phyloP scores from a whole-genome alignment of 2,329 filamentous ascomycete species.

The Claviceps africana region DNA sequence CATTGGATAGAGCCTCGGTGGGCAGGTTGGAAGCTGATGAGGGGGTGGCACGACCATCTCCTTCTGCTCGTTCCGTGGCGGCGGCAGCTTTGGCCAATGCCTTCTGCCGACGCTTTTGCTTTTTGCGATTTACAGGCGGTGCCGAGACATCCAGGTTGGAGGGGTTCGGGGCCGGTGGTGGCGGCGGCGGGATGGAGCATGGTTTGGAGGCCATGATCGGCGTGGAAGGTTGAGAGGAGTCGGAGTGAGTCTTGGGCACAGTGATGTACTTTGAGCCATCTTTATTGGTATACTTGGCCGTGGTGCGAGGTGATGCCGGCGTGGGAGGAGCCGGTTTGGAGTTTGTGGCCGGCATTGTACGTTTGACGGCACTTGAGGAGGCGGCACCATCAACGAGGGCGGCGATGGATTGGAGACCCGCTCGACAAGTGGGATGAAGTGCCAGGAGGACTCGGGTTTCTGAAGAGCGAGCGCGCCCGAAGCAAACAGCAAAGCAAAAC shows the following conservation, averaged over 20 bases:
- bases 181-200: conserved; percentile 10
- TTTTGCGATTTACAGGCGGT: conserved; percentile 70
- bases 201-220: conserved; percentile 29
- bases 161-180: conserved; percentile 11
- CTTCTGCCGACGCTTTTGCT: conserved; percentile 85
- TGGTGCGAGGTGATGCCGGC: conserved; percentile 38
- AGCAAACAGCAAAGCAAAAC: not conserved
- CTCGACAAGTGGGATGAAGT: not conserved
- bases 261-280: conserved; percentile 58
- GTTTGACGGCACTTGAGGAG: conserved; percentile 18
- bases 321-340: conserved; percentile 33
- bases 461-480: not conserved
- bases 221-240: conserved; percentile 38
- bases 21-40: conserved; percentile 11
- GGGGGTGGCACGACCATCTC: conserved; percentile 28
- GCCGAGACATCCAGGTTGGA: conserved; percentile 19
- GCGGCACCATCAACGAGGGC: conserved; percentile 25
- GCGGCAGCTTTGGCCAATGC: conserved; percentile 56
- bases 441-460: not conserved
- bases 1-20: conserved; percentile 16
- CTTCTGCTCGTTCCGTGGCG: conserved; percentile 18
- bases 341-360: conserved; percentile 38
- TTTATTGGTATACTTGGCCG: conserved; percentile 52
- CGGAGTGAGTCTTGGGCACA: conserved; percentile 42
- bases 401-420: not conserved